Base-by-base conservation (phyloP, 2,329 filamentous ascomycete genomes). In the Nigrospora oryzae region DNA sequence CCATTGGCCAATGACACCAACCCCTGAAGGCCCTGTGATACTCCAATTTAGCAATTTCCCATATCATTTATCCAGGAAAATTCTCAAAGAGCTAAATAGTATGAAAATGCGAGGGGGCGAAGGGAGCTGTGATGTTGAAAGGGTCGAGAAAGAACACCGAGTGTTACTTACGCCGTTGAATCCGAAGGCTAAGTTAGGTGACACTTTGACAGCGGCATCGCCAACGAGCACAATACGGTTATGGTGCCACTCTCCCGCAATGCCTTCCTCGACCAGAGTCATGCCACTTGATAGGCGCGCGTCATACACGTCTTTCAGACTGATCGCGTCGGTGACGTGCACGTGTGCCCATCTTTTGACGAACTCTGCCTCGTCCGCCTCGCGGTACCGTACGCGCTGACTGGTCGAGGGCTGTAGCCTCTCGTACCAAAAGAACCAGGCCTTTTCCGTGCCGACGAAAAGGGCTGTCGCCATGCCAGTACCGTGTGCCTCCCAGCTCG, bases 171-270 rank as follows among this genome's bases (percentile, higher is more conserved):
- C 34, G 11, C 41, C 41, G 15, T 43, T 37, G 34, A 43, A 37
- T 8, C 41, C 41, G 11, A 43, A 43, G 3, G 14, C 41, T 16
- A 36, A 28, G n/a, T 17, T 46, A 2, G 45, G 37, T 2, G 36
- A 35, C n/a, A 40, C 30, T 38, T 44, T 46, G 15, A 32, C 15
- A 11, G 28, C 45, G 7, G 44, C 28, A 32, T 46, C 44, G 14
- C 44, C 44, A 7, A 39, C 39, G 3, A 46, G 36, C 5, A 46
- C 44, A 13, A 46, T 43, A 14, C 40, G 44, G 17, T 14, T 33
- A 11, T 32, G n/a, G n/a, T 15, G 35, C 12, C 44, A 42, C 1
- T 42, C 33, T 15, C 41, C 36, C 10, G 38, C 35, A 2, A 43
- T 5, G 4, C 44, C 44, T 14, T 46, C 44, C 14, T 46, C 40